A percentile compares a stretch with the other conserved stretches of the same genome.
These are phyloP conservation scores for Bacterosira constricta DNA, from an alignment of 108 stramenopile species.

Conservation along the genomic window DNA sequence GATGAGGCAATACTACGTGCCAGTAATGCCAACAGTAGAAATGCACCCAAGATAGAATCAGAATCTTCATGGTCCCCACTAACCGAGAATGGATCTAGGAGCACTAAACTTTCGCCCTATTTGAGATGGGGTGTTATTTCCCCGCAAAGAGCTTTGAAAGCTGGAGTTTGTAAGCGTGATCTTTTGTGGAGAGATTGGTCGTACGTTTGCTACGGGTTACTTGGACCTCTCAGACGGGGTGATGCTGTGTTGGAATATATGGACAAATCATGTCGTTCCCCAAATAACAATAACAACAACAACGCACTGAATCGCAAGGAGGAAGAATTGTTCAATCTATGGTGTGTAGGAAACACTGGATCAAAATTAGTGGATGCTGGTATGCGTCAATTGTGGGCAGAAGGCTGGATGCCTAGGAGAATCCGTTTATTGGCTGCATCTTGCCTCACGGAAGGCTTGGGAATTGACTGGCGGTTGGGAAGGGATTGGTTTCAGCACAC, in stretches of 20 bases:
- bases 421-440: slow-evolving; percentile 38
- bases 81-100: slow-evolving; percentile 20
- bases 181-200: slow-evolving; percentile 50
- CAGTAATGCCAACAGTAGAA: neutral
- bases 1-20: slow-evolving; percentile 25
- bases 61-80: slow-evolving; percentile 5
- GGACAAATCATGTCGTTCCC: no score
- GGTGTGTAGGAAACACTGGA: slow-evolving; percentile 52
- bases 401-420: slow-evolving; percentile 55
- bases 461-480: slow-evolving; percentile 47
- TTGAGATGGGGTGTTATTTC: slow-evolving; percentile 52
- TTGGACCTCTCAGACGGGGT: slow-evolving; percentile 22
- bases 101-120: slow-evolving; percentile 51
- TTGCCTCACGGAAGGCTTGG: slow-evolving; percentile 52
- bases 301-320: neutral
- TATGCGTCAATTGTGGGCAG: slow-evolving; percentile 50
- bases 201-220: slow-evolving; percentile 25
- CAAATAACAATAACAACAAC: neutral
- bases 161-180: slow-evolving; percentile 20
- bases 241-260: slow-evolving; percentile 30
- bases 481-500: slow-evolving; percentile 45
- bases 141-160: slow-evolving; percentile 27
- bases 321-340: slow-evolving; percentile 17
- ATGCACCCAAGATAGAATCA: neutral
- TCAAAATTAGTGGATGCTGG: slow-evolving; percentile 52